Conservation (phyloP, 2,329 filamentous ascomycete genomes). For the Pseudocercospora cruenta region DNA sequence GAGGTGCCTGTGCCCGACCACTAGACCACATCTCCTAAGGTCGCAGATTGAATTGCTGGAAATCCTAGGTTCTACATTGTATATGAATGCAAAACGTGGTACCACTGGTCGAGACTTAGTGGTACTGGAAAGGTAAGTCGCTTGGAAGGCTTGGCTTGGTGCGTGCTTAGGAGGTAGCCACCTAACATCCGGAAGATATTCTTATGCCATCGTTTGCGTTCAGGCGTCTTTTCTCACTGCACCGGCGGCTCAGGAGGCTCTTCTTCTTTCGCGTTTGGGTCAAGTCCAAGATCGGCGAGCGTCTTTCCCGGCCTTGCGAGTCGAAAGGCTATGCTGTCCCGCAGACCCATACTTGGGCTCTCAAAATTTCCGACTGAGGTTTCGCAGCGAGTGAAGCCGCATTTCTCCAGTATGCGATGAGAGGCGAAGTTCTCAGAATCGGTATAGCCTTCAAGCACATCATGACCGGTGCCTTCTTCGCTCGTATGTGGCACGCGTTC, state of each 20-base stretch:
- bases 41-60: neutral
- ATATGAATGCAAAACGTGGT: neutral
- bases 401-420: constrained; percentile 60
- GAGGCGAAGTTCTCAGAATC: constrained; percentile 57
- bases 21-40: neutral
- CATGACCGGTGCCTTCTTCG: constrained; percentile 34
- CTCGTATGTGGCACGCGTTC: constrained; percentile 39
- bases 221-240: constrained; percentile 2
- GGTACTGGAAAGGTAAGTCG: neutral
- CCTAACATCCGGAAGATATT: too few relatives aligned
- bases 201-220: neutral
- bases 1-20: neutral
- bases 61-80: neutral
- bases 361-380: constrained; percentile 47
- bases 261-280: constrained; percentile 1
- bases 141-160: neutral
- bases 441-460: constrained; percentile 51
- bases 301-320: constrained; percentile 35
- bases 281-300: constrained; percentile 30
- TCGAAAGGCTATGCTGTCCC: constrained; percentile 42
- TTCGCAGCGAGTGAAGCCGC: constrained; percentile 52
- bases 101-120: neutral
- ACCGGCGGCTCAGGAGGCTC: constrained; percentile 20
- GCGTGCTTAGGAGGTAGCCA: neutral
- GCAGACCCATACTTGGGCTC: constrained; percentile 42